Evolutionary conservation across 2,329 filamentous ascomycete genomes (phyloP).

Genomic region (Chaetothyriales sp.): DNA sequence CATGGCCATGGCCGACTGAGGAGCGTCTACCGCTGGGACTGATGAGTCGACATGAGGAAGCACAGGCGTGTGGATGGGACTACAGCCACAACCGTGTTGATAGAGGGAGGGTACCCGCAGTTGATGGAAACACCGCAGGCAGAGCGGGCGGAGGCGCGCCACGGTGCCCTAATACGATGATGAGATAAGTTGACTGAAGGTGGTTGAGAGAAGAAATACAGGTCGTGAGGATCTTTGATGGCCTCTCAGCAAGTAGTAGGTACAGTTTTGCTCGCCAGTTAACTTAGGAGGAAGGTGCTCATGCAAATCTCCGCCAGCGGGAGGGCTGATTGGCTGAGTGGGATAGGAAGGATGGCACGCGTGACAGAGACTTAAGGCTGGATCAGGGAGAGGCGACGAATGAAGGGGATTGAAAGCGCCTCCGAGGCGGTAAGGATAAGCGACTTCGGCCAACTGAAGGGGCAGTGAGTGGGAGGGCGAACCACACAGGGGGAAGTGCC

Average conservation of each 20-base stretch:
- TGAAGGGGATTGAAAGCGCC: not conserved
- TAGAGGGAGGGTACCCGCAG: constrained; percentile 7
- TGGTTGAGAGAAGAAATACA: no score
- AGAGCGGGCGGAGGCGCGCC: constrained; percentile 15
- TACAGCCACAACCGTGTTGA: constrained; percentile 6
- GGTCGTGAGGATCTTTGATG: no score
- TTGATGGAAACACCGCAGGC: constrained; percentile 14
- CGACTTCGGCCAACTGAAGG: not conserved
- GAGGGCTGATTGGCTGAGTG: not conserved
- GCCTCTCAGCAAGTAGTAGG: no score
- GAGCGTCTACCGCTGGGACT: constrained; percentile 5
- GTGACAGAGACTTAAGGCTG: not conserved
- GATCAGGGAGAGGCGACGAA: not conserved
- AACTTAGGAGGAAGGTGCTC: not conserved
- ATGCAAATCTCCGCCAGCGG: not conserved
- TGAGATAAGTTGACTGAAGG: no score
- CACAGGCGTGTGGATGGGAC: not conserved
- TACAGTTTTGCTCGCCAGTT: no score
- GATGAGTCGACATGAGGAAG: constrained; percentile 11
- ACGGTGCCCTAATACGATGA: not conserved
- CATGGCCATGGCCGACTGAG: constrained; percentile 27
- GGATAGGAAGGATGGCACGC: not conserved
- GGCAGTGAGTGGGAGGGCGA: not conserved
- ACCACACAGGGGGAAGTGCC: not conserved
- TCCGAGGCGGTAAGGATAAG: not conserved